phyloP scores from a whole-genome alignment of 2,329 filamentous ascomycete genomes.

The Pyricularia sp. region DNA sequence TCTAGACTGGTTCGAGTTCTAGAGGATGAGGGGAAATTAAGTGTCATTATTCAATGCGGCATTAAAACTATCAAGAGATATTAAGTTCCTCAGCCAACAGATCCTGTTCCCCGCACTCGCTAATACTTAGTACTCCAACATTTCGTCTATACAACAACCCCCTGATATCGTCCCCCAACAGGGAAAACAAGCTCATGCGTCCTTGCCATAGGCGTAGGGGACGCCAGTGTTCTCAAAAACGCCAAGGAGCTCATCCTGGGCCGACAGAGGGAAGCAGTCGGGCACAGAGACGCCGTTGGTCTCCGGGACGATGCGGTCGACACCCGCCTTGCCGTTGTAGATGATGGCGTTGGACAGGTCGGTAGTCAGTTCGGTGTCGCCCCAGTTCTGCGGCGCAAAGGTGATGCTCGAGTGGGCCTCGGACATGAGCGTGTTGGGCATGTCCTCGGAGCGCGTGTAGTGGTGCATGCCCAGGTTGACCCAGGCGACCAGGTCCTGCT shows the following conservation, averaged over 20 bases:
- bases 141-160: neutral
- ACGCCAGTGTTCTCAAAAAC: neutral
- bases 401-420: constrained; percentile 22
- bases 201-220: neutral
- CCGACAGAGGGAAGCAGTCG: neutral
- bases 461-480: constrained; percentile 44
- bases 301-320: neutral
- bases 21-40: too few species aligned
- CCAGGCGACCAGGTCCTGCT: constrained; percentile 33
- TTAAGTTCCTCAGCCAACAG: too few species aligned
- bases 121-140: too few species aligned
- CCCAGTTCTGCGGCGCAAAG: constrained; percentile 23
- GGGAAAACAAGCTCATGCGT: neutral
- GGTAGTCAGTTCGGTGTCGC: neutral
- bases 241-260: neutral
- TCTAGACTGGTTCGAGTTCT: too few species aligned
- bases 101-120: too few species aligned
- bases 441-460: constrained; percentile 29
- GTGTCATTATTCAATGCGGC: too few species aligned
- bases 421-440: constrained; percentile 23
- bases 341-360: constrained; percentile 3
- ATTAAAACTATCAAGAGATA: too few species aligned
- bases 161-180: too few species aligned
- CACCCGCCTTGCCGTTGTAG: neutral
- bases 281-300: constrained; percentile 1